Percentiles rank a stretch among this genome's conserved stretches.
These are phyloP conservation scores for Metschnikowia hibisci DNA, from an alignment of 805 yeast genomes.

Conservation along the genomic window DNA sequence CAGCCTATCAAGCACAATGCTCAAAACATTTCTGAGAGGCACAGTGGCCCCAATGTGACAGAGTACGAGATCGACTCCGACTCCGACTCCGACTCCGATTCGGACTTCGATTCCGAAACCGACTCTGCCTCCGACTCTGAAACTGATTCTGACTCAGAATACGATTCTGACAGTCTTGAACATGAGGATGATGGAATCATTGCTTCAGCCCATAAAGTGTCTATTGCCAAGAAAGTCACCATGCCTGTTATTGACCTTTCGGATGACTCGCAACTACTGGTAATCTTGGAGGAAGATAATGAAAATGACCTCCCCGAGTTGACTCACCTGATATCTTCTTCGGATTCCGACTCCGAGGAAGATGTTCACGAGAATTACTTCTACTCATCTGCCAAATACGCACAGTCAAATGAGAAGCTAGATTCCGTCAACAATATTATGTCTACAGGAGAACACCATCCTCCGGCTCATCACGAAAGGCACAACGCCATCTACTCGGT, in stretches of 20 bases:
- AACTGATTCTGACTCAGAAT: conserved; percentile 20
- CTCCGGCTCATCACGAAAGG: conserved; percentile 20
- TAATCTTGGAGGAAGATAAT: conserved; percentile 11
- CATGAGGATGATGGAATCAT: conserved; percentile 24
- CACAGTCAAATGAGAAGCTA: conserved; percentile 5
- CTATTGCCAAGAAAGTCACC: conserved; percentile 3
- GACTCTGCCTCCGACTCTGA: conserved; percentile 12
- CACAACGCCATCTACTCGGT: conserved; percentile 35
- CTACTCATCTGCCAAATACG: conserved; percentile 7
- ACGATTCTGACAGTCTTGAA: conserved; percentile 24
- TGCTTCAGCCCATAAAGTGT: neutral
- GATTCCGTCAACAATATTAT: neutral
- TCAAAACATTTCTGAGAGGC: conserved; percentile 11
- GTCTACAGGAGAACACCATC: neutral
- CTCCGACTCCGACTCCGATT: conserved; percentile 24
- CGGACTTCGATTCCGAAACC: conserved; percentile 24
- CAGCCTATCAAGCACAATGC: conserved; percentile 13
- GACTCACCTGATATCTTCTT: conserved; percentile 14
- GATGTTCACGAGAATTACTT: conserved; percentile 11
- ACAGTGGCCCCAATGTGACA: conserved; percentile 28
- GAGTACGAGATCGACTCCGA: conserved; percentile 39
- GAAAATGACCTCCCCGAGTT: conserved; percentile 17
- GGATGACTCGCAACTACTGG: conserved; percentile 13
- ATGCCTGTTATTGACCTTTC: conserved; percentile 14
- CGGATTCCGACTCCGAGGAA: conserved; percentile 17